Evolutionary conservation across 768 basidiomycete species (phyloP).

Genomic region (Boletus patriciae): DNA sequence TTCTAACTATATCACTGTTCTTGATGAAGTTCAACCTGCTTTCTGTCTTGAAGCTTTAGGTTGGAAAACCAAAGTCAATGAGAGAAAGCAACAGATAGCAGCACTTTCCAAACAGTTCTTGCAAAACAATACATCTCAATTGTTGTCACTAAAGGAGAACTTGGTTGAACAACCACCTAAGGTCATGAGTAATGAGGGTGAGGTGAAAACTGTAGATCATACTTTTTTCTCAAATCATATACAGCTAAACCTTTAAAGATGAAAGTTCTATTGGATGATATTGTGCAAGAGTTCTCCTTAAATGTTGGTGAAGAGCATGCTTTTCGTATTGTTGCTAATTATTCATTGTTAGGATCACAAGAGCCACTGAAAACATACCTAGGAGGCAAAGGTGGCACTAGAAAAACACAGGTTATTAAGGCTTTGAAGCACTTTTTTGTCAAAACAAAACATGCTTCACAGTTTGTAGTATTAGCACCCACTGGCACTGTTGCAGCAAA

Average conservation of each 20-base stretch:
- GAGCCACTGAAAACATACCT: conserved; percentile 35
- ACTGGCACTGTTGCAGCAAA: conserved; percentile 36
- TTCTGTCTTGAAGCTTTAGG: no score
- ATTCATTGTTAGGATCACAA: conserved; percentile 10
- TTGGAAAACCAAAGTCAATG: not conserved
- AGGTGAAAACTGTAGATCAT: no score
- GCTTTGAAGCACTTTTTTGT: conserved; percentile 26
- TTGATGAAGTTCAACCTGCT: not conserved
- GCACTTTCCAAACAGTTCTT: not conserved
- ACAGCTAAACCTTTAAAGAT: no score
- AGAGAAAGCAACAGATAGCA: not conserved
- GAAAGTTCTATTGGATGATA: no score
- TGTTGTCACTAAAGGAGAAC: no score
- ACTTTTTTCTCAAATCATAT: no score
- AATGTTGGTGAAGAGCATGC: no score
- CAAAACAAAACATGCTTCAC: not conserved
- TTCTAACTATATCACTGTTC: not conserved
- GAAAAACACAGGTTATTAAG: conserved; percentile 33
- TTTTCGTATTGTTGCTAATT: conserved; percentile 30
- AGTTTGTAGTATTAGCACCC: conserved; percentile 32
- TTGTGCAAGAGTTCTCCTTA: no score
- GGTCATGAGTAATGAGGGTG: no score
- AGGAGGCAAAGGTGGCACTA: conserved; percentile 36
- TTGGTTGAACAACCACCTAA: no score
- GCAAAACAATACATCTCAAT: no score